Percentiles rank a stretch among this genome's conserved stretches.
phyloP scores from a whole-genome alignment of 2,329 filamentous ascomycete genomes.

The Ploettnerulaceae sp. region DNA sequence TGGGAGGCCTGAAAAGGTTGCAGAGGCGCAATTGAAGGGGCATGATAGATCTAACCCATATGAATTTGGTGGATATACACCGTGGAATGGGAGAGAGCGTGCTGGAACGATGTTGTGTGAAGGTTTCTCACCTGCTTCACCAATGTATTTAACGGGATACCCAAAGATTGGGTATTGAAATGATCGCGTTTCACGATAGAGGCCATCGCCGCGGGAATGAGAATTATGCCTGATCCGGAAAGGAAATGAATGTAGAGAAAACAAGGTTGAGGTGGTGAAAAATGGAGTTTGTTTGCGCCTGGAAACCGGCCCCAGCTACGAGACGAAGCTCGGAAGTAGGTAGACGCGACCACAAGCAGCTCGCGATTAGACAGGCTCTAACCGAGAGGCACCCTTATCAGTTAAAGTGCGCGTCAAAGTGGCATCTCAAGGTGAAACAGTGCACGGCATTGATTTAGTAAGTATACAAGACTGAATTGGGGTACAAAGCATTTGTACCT shows the following conservation, averaged over 20 bases:
- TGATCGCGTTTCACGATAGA: slow-evolving; percentile 42
- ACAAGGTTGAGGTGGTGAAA: not conserved
- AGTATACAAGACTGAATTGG: too few species aligned
- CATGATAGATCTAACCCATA: not conserved
- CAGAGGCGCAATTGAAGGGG: not conserved
- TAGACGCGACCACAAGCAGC: slow-evolving; percentile 4
- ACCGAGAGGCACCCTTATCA: slow-evolving; percentile 3
- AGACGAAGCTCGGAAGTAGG: not conserved
- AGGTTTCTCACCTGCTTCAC: slow-evolving; percentile 60
- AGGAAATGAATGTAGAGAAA: not conserved
- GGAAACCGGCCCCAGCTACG: slow-evolving; percentile 1
- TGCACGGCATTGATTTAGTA: not conserved
- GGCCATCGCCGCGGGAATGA: not conserved
- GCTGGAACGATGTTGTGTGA: slow-evolving; percentile 17
- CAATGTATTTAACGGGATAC: slow-evolving; percentile 54
- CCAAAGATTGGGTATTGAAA: slow-evolving; percentile 62
- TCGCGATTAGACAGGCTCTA: not conserved
- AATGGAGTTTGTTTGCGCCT: slow-evolving; percentile 1
- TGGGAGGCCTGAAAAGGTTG: not conserved
- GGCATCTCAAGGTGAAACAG: not conserved
- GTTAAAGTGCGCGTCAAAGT: slow-evolving; percentile 1
- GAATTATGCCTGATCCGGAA: not conserved
- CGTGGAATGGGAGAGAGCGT: not conserved
- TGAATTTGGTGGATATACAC: not conserved
- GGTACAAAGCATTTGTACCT: too few species aligned